Base-by-base conservation (phyloP, 2,329 filamentous ascomycete species). In the Ophiostoma ulmi region DNA sequence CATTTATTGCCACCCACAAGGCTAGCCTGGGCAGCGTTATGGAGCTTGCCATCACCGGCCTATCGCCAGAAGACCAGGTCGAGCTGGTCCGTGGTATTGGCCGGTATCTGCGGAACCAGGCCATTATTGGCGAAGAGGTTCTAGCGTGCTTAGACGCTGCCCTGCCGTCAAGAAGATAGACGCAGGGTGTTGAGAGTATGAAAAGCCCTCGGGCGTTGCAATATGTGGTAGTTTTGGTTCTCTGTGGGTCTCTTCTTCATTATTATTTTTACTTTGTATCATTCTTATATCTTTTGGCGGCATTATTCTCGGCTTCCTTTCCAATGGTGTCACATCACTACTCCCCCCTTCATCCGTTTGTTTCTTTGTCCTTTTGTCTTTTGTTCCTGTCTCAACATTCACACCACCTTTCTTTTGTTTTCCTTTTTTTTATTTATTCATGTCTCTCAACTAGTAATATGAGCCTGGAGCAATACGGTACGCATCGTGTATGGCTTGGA, bases 1-100 rank as follows among this genome's bases (percentile, higher is more conserved):
- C 91, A 77, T 99, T 99, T 80, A 94, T 99, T 77, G 94, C 94
- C 4, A 85, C 93, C 7, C 89, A 97, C 84, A 93, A 94, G 80
- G 89, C 91, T 55, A 93, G 86, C 71, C 90, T 97, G 26, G 95
- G 94, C 26, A 88, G 88, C 70, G 91, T 99, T 48, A 91, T 99
- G 75, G 94, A 99, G 83, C 88, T 89, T 14, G 94, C 92, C 68
- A 97, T 99, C 75, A 96, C 90, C 6, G 94, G 94, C n/a, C 82
- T 99, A 75, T 90, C 88, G 0, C 82, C 89, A 1, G 93, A 97
- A 58, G 93, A 99, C 80, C 94, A 99, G 81, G 84, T 97, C 73
- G 94, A 97, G 80, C 83, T 92, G 69, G 84, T 93, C 36, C 87
- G 85, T 77, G 83, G 84, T 8, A 87, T 91, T 78, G 83, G 84